Percentiles rank a stretch among this genome's conserved stretches.
These are phyloP conservation scores for Globisporangium viniferum DNA, from an alignment of 352 stramenopile species.

Conservation along the genomic window DNA sequence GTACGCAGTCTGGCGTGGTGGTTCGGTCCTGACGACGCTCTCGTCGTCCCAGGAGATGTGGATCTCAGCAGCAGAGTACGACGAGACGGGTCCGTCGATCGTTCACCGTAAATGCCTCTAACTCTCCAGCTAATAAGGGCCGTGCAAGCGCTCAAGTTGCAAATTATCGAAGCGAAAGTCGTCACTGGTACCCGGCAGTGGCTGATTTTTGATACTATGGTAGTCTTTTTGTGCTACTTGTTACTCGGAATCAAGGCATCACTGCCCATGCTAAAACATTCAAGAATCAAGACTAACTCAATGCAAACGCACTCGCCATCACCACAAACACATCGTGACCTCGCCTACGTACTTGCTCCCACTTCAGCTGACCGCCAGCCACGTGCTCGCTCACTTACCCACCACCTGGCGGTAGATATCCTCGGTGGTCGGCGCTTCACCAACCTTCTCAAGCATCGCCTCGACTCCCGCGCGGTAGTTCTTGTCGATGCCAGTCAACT, in stretches of 20 bases:
- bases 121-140: neutral
- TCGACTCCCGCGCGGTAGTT: constrained; percentile 23
- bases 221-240: too few relatives aligned
- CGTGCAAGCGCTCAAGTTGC: neutral
- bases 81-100: neutral
- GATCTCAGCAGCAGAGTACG: neutral
- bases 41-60: neutral
- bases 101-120: neutral
- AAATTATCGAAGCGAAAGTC: too few relatives aligned
- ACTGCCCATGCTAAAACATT: too few relatives aligned
- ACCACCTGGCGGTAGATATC: constrained; percentile 24
- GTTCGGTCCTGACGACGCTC: neutral
- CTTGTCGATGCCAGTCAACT: constrained; percentile 25
- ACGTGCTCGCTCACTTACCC: neutral
- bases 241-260: neutral
- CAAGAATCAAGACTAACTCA: neutral
- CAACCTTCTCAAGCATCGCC: constrained; percentile 10
- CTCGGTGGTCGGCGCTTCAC: constrained; percentile 14
- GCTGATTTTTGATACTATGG: too few relatives aligned
- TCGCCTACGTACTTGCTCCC: neutral
- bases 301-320: neutral
- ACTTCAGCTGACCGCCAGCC: neutral
- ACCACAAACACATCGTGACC: neutral
- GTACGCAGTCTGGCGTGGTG: neutral
- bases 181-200: too few relatives aligned